A percentile compares a stretch with the other conserved stretches of the same genome.
phyloP scores from a whole-genome alignment of 139 green algal species.

The Volvox reticuliferus region DNA sequence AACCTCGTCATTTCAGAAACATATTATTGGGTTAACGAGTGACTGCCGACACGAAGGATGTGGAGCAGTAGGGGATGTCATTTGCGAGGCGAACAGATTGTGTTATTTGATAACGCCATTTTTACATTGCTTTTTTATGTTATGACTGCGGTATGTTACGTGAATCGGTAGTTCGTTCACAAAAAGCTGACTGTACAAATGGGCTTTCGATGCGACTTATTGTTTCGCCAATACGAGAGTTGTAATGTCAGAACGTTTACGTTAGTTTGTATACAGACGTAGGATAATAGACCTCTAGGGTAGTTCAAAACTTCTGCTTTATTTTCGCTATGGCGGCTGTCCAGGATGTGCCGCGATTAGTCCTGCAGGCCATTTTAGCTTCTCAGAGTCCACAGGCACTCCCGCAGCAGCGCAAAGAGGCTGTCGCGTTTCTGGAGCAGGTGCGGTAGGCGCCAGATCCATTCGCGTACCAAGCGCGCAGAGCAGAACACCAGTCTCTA shows the following conservation, averaged over 20 bases:
- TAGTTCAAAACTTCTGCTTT: not conserved
- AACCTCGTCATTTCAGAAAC: too few relatives aligned
- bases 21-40: too few relatives aligned
- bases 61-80: too few relatives aligned
- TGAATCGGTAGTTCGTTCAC: not conserved
- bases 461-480: not conserved
- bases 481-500: too few relatives aligned
- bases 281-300: not conserved
- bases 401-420: slow-evolving; percentile 56
- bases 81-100: too few relatives aligned
- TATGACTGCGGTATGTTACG: not conserved
- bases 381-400: slow-evolving; percentile 36
- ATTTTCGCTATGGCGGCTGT: slow-evolving; percentile 20
- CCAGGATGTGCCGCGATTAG: slow-evolving; percentile 39
- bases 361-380: slow-evolving; percentile 48
- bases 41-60: too few relatives aligned
- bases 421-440: slow-evolving; percentile 60
- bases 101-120: too few relatives aligned
- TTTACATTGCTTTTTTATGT: not conserved
- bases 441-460: slow-evolving; percentile 15
- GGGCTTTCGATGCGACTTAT: slow-evolving; percentile 2
- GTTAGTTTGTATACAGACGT: not conserved
- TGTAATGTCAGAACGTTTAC: not conserved
- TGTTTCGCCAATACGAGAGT: not conserved
- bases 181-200: slow-evolving; percentile 19